Conservation (phyloP, 179 eudicot species). For the Amaranthus tricolor region DNA sequence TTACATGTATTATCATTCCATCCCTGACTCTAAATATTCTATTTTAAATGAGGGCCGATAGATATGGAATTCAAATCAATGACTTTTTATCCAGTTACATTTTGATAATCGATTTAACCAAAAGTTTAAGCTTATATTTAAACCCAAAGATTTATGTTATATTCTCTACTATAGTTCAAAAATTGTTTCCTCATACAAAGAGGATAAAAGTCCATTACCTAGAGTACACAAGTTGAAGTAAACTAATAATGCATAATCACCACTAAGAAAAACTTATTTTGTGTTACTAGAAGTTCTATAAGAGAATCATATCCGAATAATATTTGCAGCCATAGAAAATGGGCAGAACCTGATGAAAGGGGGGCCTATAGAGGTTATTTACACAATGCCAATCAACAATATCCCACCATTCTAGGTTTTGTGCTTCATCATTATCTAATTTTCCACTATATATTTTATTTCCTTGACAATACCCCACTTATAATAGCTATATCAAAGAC, state of each 20-base stretch:
- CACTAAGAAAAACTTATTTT: constrained; percentile 24
- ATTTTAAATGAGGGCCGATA: no score
- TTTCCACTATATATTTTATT: constrained; percentile 8
- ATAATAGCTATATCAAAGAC: not conserved
- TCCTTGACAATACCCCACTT: constrained; percentile 3
- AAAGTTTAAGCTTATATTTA: no score
- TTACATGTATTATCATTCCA: no score
- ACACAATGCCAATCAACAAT: constrained; percentile 21
- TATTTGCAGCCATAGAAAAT: constrained; percentile 34
- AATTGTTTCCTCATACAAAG: not conserved
- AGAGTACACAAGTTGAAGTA: constrained; percentile 25
- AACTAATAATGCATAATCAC: constrained; percentile 22
- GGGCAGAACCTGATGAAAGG: constrained; percentile 19
- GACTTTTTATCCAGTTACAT: no score
- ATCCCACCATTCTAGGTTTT: constrained; percentile 32
- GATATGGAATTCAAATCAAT: no score
- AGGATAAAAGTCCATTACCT: constrained; percentile 5
- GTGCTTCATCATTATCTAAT: constrained; percentile 19
- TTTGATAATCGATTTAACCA: no score
- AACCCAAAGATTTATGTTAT: no score
- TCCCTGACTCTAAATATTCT: no score
- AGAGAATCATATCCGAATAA: constrained; percentile 33
- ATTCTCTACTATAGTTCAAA: not conserved
- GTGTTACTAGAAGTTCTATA: constrained; percentile 23
- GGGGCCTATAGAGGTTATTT: constrained; percentile 23